Evolutionary conservation across 2,329 filamentous ascomycete genomes (phyloP).

Genomic region (Beauveria sp.): DNA sequence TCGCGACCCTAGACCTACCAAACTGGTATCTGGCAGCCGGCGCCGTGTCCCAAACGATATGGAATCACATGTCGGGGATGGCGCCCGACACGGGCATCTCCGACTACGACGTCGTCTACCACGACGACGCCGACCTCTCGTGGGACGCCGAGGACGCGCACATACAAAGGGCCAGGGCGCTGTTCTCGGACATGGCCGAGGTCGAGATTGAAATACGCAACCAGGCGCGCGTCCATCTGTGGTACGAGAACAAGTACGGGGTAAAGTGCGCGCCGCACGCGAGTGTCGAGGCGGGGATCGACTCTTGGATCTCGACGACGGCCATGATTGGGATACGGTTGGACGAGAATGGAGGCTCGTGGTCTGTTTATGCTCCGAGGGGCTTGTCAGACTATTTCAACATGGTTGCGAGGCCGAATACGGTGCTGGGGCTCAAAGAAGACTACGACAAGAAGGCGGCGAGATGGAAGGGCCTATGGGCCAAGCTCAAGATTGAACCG

Average conservation of each 20-base stretch:
- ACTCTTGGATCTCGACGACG: constrained; percentile 27
- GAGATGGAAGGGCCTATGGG: constrained; percentile 26
- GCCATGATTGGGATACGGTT: constrained; percentile 24
- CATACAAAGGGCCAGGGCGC: constrained; percentile 22
- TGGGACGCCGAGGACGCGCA: constrained; percentile 29
- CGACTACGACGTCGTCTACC: constrained; percentile 32
- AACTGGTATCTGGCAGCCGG: constrained; percentile 30
- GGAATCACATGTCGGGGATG: constrained; percentile 24
- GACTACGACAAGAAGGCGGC: constrained; percentile 24
- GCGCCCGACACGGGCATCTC: constrained; percentile 26
- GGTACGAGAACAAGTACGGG: constrained; percentile 27
- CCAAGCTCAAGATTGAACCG: constrained; percentile 19
- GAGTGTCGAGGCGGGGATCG: constrained; percentile 26
- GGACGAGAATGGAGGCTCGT: constrained; percentile 15
- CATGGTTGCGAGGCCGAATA: constrained; percentile 26
- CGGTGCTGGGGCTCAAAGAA: constrained; percentile 20
- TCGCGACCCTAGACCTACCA: constrained; percentile 20
- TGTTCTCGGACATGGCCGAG: constrained; percentile 23
- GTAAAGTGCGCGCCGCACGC: constrained; percentile 21
- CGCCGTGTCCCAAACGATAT: constrained; percentile 30
- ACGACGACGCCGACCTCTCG: constrained; percentile 27
- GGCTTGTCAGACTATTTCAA: constrained; percentile 29
- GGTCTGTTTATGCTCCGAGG: constrained; percentile 28
- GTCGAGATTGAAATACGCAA: constrained; percentile 30
- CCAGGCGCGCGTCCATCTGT: constrained; percentile 30